phyloP scores from a whole-genome alignment of 805 yeast species.

The Ogataea populi-albae region DNA sequence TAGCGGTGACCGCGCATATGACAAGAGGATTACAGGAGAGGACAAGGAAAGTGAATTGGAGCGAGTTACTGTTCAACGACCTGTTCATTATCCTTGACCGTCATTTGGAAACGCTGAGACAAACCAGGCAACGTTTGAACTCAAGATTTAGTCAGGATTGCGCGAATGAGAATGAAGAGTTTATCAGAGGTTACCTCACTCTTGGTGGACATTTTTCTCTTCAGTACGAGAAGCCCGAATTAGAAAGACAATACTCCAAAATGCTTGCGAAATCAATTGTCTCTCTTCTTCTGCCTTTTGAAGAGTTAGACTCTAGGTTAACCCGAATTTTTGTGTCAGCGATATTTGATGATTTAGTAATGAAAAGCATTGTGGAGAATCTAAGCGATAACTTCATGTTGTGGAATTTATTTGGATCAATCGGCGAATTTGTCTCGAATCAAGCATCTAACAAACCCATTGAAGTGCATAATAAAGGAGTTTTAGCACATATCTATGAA shows the following conservation, averaged over 20 bases:
- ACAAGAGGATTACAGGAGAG: slow-evolving; percentile 39
- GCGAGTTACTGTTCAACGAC: slow-evolving; percentile 41
- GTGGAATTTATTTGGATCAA: slow-evolving; percentile 39
- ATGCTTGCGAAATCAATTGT: slow-evolving; percentile 36
- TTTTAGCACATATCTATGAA: background rate
- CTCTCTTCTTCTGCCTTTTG: slow-evolving; percentile 37
- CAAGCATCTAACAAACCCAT: background rate
- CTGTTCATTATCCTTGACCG: slow-evolving; percentile 39
- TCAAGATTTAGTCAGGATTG: slow-evolving; percentile 14
- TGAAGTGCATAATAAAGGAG: background rate
- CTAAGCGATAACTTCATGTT: slow-evolving; percentile 51
- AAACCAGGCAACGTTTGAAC: slow-evolving; percentile 9
- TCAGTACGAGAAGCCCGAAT: slow-evolving; percentile 10
- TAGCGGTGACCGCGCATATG: slow-evolving; percentile 38
- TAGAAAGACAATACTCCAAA: slow-evolving; percentile 35
- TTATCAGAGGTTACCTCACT: slow-evolving; percentile 13
- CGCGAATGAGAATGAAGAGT: slow-evolving; percentile 9
- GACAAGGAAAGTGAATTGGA: slow-evolving; percentile 31
- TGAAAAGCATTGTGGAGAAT: slow-evolving; percentile 41
- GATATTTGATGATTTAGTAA: slow-evolving; percentile 40
- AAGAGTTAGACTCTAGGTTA: slow-evolving; percentile 38
- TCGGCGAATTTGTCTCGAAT: slow-evolving; percentile 11
- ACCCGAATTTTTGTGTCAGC: slow-evolving; percentile 38
- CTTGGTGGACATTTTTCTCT: slow-evolving; percentile 25
- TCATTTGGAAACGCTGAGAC: slow-evolving; percentile 18